These are phyloP conservation scores for Penicillium coprophilum DNA, from an alignment of 495 filamentous ascomycete genomes.

Conservation along the genomic window DNA sequence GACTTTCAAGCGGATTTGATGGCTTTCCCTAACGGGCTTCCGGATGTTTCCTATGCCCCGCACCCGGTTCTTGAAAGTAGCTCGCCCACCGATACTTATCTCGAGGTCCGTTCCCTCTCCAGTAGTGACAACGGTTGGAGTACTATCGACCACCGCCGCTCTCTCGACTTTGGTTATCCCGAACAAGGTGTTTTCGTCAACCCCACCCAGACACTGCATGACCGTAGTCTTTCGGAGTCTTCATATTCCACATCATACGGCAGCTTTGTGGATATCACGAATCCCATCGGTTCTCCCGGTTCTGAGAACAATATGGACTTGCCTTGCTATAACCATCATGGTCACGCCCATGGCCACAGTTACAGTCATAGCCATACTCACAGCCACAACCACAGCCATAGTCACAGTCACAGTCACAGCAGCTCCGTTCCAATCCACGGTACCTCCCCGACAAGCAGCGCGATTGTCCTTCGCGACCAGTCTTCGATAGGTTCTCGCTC, in stretches of 20 bases:
- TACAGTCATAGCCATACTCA: slow-evolving; percentile 20
- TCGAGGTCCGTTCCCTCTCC: slow-evolving; percentile 81
- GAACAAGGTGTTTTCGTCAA: slow-evolving; percentile 72
- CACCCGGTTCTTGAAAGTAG: slow-evolving; percentile 60
- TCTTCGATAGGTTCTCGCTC: slow-evolving; percentile 48
- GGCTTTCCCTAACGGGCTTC: slow-evolving; percentile 56
- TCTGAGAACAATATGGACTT: slow-evolving; percentile 67
- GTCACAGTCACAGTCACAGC: slow-evolving; percentile 30
- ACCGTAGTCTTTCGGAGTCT: slow-evolving; percentile 80
- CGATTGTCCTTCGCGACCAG: slow-evolving; percentile 38
- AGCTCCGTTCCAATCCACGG: slow-evolving; percentile 31
- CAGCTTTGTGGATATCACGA: slow-evolving; percentile 77
- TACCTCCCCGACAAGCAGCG: slow-evolving; percentile 41
- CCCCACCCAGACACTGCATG: slow-evolving; percentile 78
- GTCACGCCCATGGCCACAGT: slow-evolving; percentile 28
- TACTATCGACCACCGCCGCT: slow-evolving; percentile 61
- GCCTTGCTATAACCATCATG: slow-evolving; percentile 43
- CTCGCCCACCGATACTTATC: slow-evolving; percentile 77
- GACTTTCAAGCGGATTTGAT: slow-evolving; percentile 64
- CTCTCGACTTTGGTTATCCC: slow-evolving; percentile 53
- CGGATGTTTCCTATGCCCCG: slow-evolving; percentile 50
- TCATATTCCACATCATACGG: slow-evolving; percentile 73
- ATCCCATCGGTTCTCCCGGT: slow-evolving; percentile 66
- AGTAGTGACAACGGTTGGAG: slow-evolving; percentile 85
- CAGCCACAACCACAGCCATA: slow-evolving; percentile 20